phyloP scores from a whole-genome alignment of 768 basidiomycete genomes.

The Cystofilobasidium macerans region DNA sequence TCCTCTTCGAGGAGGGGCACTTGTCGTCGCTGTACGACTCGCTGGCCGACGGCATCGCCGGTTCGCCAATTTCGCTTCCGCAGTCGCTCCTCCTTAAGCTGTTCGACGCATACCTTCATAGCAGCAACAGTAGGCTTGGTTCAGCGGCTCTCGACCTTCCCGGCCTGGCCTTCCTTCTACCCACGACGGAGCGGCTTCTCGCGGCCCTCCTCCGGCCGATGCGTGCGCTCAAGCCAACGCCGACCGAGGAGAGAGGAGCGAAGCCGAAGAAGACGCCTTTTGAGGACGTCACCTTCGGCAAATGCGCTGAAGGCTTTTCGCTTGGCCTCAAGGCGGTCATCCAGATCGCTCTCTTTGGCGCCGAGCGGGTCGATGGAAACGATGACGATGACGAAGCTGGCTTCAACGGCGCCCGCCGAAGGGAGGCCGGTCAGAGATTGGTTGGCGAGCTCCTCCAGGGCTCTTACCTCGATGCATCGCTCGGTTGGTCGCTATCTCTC shows the following conservation, averaged over 20 bases:
- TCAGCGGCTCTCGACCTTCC: not conserved
- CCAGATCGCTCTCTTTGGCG: constrained; percentile 49
- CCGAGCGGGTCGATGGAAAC: too few relatives aligned
- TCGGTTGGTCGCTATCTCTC: constrained; percentile 45
- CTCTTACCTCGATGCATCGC: constrained; percentile 48
- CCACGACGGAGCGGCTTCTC: constrained; percentile 52
- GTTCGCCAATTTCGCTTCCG: constrained; percentile 67
- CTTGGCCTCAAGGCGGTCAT: constrained; percentile 65
- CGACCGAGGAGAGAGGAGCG: not conserved
- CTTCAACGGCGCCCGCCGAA: constrained; percentile 27
- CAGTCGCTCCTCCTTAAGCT: constrained; percentile 82
- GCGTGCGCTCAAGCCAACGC: constrained; percentile 28
- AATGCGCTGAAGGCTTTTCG: constrained; percentile 65
- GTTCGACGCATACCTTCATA: constrained; percentile 68
- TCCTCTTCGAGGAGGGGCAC: constrained; percentile 51
- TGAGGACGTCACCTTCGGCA: constrained; percentile 33
- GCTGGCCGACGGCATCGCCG: constrained; percentile 44
- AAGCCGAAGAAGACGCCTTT: constrained; percentile 35
- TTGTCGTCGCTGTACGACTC: constrained; percentile 52
- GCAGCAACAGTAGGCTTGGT: not conserved
- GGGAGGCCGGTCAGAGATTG: constrained; percentile 39
- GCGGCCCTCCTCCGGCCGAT: constrained; percentile 51
- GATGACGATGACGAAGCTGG: too few relatives aligned
- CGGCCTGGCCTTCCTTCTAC: constrained; percentile 48
- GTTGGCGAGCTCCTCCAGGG: constrained; percentile 27